phyloP scores from a whole-genome alignment of 2,329 filamentous ascomycete genomes.

The Beauveria brongniartii region DNA sequence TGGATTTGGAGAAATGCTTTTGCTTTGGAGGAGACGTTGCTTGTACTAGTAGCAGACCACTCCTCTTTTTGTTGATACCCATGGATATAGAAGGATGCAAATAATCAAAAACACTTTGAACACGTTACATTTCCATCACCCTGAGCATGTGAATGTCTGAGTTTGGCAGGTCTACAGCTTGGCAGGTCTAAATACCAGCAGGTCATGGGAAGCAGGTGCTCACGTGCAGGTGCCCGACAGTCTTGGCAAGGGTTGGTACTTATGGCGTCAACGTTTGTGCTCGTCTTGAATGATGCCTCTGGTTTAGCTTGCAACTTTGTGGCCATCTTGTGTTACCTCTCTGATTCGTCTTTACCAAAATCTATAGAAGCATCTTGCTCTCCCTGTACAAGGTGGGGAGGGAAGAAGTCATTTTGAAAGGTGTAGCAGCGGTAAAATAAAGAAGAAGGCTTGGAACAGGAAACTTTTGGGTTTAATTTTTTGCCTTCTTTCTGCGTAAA shows the following conservation, averaged over 20 bases:
- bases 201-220: neutral
- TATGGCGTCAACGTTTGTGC: neutral
- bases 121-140: neutral
- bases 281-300: neutral
- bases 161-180: too few species aligned
- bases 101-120: neutral
- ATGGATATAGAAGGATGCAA: neutral
- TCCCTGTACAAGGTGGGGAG: too few species aligned
- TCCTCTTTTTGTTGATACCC: constrained; percentile 8
- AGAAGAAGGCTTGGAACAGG: neutral
- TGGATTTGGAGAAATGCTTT: neutral
- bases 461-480: constrained; percentile 4
- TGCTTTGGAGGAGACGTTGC: neutral
- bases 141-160: neutral
- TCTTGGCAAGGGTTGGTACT: neutral
- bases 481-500: constrained; percentile 9
- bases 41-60: neutral
- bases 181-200: too few species aligned
- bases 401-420: neutral
- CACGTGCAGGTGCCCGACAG: neutral
- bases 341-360: too few species aligned
- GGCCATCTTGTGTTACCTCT: too few species aligned
- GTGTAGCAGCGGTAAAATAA: neutral
- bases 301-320: too few species aligned
- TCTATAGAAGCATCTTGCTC: too few species aligned